Conservation (phyloP, 805 yeast genomes). For the Saccharomycopsis synnaedendra region DNA sequence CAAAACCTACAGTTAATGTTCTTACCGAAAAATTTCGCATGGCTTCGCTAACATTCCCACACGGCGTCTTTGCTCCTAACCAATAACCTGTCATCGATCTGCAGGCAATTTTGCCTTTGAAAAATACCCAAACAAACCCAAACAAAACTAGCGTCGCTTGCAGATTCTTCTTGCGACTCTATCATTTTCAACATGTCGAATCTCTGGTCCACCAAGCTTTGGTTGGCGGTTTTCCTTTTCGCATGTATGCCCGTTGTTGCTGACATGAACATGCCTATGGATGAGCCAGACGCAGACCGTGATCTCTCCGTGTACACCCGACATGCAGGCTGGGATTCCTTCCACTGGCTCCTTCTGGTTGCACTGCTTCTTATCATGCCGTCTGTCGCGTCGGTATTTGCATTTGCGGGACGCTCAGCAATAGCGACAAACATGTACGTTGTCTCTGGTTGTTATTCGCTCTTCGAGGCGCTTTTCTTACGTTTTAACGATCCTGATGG, state of each 20-base stretch:
- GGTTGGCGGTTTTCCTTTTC: too few species aligned
- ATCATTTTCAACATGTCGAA: too few species aligned
- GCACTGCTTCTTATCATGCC: slow-evolving; percentile 40
- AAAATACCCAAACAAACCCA: too few species aligned
- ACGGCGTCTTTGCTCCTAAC: too few species aligned
- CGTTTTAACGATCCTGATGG: slow-evolving; percentile 55
- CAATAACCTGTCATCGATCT: too few species aligned
- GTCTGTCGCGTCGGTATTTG: slow-evolving; percentile 40
- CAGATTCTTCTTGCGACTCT: too few species aligned
- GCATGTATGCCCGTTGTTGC: not conserved
- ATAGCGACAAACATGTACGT: slow-evolving; percentile 37
- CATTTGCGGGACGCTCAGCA: slow-evolving; percentile 37
- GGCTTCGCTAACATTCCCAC: too few species aligned
- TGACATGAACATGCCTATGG: slow-evolving; percentile 5
- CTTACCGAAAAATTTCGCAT: too few species aligned
- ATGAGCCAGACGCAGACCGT: slow-evolving; percentile 2
- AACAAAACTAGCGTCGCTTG: too few species aligned
- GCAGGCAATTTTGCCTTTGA: too few species aligned
- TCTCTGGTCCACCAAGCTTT: too few species aligned
- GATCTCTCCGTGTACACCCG: slow-evolving; percentile 14
- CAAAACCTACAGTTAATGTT: too few species aligned
- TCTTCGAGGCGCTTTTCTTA: slow-evolving; percentile 44
- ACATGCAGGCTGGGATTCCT: slow-evolving; percentile 40
- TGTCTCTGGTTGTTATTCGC: slow-evolving; percentile 36
- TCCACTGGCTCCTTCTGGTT: slow-evolving; percentile 55